Evolutionary conservation across 1,284 basidiomycete species (phyloP).

Genomic region (Trichosporon asahii): DNA sequence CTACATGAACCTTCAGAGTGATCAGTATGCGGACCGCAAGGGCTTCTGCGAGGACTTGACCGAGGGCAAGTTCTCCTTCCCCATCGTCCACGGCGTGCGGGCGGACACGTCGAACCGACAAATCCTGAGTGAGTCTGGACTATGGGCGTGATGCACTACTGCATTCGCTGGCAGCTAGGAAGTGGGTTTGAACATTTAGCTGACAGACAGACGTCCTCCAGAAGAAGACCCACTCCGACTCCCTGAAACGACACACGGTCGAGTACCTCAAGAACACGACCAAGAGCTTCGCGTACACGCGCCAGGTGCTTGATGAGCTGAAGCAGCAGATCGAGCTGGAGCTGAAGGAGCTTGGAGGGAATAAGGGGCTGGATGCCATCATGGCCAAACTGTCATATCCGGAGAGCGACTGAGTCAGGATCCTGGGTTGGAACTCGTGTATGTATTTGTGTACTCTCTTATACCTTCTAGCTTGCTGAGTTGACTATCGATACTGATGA

Average conservation of each 20-base stretch:
- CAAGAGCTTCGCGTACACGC: slow-evolving; percentile 71
- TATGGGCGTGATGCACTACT: neutral
- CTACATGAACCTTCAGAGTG: slow-evolving; percentile 90
- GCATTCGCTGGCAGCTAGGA: too few relatives aligned
- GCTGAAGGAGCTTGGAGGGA: slow-evolving; percentile 46
- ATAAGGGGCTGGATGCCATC: slow-evolving; percentile 42
- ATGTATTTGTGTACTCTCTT: neutral
- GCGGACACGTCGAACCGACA: slow-evolving; percentile 69
- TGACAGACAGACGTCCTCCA: slow-evolving; percentile 73
- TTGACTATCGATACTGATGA: too few relatives aligned
- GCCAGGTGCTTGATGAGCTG: slow-evolving; percentile 46
- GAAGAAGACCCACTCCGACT: slow-evolving; percentile 74
- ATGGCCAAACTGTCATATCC: slow-evolving; percentile 28
- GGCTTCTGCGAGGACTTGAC: slow-evolving; percentile 92
- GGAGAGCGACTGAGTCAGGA: neutral
- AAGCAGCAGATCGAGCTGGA: slow-evolving; percentile 53
- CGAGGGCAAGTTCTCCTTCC: slow-evolving; percentile 96
- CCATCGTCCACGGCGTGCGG: slow-evolving; percentile 82
- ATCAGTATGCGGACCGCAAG: slow-evolving; percentile 84
- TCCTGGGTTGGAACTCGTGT: neutral
- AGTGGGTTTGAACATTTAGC: too few relatives aligned
- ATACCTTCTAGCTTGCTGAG: too few relatives aligned
- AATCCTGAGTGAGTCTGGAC: slow-evolving; percentile 66
- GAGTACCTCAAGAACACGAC: slow-evolving; percentile 69
- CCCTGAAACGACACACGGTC: slow-evolving; percentile 74